A percentile compares a stretch with the other conserved stretches of the same genome.
Evolutionary conservation across 225 moss, liverwort and hornwort species (phyloP).

Genomic region (Asterella californica): DNA sequence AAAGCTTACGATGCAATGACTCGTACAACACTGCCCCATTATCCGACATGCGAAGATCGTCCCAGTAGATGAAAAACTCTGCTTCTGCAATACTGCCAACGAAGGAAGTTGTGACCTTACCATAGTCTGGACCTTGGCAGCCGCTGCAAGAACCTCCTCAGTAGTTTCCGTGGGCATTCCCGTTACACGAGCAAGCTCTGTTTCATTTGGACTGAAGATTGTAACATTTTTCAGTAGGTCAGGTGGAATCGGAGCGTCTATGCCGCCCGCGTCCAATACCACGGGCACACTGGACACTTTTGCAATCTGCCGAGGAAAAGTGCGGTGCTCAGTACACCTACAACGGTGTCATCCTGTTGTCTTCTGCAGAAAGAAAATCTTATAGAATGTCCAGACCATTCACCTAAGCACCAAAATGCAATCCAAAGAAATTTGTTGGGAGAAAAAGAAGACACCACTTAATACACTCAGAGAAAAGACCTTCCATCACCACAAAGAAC

Average conservation of each 20-base stretch:
- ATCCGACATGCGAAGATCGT: not conserved
- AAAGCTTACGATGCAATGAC: not conserved
- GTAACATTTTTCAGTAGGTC: conserved; percentile 73
- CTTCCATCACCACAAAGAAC: not conserved
- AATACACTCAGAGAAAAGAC: not conserved
- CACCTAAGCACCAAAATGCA: not conserved
- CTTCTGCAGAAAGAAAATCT: too few relatives aligned
- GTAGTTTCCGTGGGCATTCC: conserved; percentile 56
- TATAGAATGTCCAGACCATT: not conserved
- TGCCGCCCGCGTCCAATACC: conserved; percentile 68
- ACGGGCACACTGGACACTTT: conserved; percentile 67
- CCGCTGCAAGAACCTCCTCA: conserved; percentile 58
- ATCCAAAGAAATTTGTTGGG: not conserved
- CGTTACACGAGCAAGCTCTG: conserved; percentile 58
- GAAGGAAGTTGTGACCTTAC: conserved; percentile 21
- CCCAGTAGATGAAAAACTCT: not conserved
- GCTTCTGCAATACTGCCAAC: not conserved
- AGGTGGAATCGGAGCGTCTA: conserved; percentile 53
- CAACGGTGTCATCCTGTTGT: not conserved
- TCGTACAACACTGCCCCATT: not conserved
- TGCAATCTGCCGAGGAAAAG: conserved; percentile 50
- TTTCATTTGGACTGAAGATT: conserved; percentile 59
- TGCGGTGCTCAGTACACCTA: not conserved
- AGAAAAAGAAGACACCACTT: not conserved
- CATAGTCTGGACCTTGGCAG: conserved; percentile 54